A percentile compares a stretch with the other conserved stretches of the same genome.
phyloP scores from a whole-genome alignment of 805 yeast genomes.

The Candida tammaniensis region DNA sequence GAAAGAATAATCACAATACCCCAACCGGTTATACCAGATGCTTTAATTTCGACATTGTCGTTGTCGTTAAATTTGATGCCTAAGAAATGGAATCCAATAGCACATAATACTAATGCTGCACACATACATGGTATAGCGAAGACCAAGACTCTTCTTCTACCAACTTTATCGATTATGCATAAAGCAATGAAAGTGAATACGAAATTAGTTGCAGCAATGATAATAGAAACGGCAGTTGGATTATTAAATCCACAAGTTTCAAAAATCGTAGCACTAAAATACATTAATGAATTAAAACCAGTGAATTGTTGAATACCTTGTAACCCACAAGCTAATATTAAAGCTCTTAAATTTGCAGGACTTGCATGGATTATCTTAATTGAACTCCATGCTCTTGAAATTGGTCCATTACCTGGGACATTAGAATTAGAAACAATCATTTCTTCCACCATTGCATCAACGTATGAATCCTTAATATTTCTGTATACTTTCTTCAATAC shows the following conservation, averaged over 20 bases:
- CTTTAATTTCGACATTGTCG: slow-evolving; percentile 36
- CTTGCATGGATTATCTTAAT: slow-evolving; percentile 60
- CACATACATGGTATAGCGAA: slow-evolving; percentile 87
- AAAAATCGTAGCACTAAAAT: slow-evolving; percentile 89
- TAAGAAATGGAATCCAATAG: slow-evolving; percentile 88
- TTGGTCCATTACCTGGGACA: slow-evolving; percentile 39
- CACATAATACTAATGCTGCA: slow-evolving; percentile 69
- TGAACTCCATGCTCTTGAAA: slow-evolving; percentile 56
- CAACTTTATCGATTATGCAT: slow-evolving; percentile 80
- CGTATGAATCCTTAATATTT: slow-evolving; percentile 59
- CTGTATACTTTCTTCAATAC: slow-evolving; percentile 65
- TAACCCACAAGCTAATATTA: slow-evolving; percentile 85
- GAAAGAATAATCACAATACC: slow-evolving; percentile 82
- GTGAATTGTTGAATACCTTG: slow-evolving; percentile 97
- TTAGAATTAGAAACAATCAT: slow-evolving; percentile 46
- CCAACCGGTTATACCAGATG: slow-evolving; percentile 67
- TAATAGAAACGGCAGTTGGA: slow-evolving; percentile 91
- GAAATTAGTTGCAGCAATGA: slow-evolving; percentile 93
- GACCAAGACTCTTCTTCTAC: slow-evolving; percentile 79
- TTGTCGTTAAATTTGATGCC: slow-evolving; percentile 53
- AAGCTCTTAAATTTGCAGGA: slow-evolving; percentile 84
- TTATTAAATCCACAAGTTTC: slow-evolving; percentile 85
- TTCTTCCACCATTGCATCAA: slow-evolving; percentile 67
- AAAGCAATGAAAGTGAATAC: slow-evolving; percentile 84
- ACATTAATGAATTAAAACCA: slow-evolving; percentile 95